These are phyloP conservation scores for Rossbeevera mucosa DNA, from an alignment of 768 basidiomycete genomes.

Conservation along the genomic window DNA sequence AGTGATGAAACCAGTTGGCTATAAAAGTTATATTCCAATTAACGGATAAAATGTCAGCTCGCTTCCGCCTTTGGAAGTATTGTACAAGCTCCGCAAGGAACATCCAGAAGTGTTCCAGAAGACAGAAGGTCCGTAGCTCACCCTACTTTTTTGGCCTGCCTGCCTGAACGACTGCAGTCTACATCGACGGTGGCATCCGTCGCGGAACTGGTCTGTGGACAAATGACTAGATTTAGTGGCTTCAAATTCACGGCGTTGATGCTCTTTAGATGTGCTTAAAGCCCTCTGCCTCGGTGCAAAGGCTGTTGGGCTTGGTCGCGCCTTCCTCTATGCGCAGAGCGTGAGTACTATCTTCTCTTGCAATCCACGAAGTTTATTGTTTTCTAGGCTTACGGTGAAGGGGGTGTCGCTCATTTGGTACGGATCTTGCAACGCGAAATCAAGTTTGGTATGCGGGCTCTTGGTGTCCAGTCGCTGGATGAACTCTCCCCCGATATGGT, in stretches of 20 bases:
- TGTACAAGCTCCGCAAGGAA: slow-evolving; percentile 66
- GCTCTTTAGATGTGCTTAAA: slow-evolving; percentile 68
- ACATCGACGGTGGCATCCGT: slow-evolving; percentile 73
- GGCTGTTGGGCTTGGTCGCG: slow-evolving; percentile 81
- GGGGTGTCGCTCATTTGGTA: slow-evolving; percentile 61
- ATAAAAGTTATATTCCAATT: not conserved
- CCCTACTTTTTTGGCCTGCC: not conserved
- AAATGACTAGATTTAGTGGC: not conserved
- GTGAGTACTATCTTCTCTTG: slow-evolving; percentile 36
- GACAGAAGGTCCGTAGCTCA: slow-evolving; percentile 50
- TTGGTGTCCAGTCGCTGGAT: slow-evolving; percentile 62
- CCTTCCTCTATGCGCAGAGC: slow-evolving; percentile 84
- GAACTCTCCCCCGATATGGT: slow-evolving; percentile 78
- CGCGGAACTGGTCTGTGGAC: slow-evolving; percentile 65
- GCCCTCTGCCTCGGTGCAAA: slow-evolving; percentile 85
- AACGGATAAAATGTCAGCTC: slow-evolving; percentile 42
- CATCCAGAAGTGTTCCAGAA: slow-evolving; percentile 71
- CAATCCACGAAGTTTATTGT: slow-evolving; percentile 4
- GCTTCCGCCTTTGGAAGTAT: slow-evolving; percentile 71
- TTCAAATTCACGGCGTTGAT: not conserved
- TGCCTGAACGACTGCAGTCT: slow-evolving; percentile 45
- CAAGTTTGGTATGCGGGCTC: slow-evolving; percentile 63
- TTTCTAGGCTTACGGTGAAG: slow-evolving; percentile 66
- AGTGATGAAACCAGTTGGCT: slow-evolving; percentile 18
- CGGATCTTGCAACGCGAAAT: slow-evolving; percentile 77